These are phyloP conservation scores for Boletus rubroflammeus DNA, from an alignment of 768 basidiomycete species.

Conservation along the genomic window DNA sequence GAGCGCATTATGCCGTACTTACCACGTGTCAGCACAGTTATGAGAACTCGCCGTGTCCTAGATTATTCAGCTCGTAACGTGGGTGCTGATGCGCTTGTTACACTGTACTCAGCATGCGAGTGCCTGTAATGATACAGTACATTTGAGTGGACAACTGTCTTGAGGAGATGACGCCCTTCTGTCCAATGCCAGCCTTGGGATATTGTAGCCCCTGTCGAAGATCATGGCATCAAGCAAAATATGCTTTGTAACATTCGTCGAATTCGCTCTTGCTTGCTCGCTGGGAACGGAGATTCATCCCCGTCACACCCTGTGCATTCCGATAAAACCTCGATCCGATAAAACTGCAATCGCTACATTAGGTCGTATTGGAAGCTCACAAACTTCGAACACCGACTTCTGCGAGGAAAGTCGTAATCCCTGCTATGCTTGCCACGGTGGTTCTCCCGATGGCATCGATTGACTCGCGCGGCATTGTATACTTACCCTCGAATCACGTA, in stretches of 20 bases:
- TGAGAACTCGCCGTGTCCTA: slow-evolving; percentile 1
- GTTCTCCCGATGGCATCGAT: slow-evolving; percentile 33
- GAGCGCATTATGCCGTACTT: slow-evolving; percentile 12
- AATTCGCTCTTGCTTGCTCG: slow-evolving; percentile 27
- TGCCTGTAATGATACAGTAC: too few relatives aligned
- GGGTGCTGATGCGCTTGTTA: neutral
- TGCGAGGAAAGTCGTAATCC: slow-evolving; percentile 16
- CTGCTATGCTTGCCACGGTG: slow-evolving; percentile 4
- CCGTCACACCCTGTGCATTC: slow-evolving; percentile 18
- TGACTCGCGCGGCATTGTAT: slow-evolving; percentile 18
- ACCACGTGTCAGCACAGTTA: slow-evolving; percentile 8
- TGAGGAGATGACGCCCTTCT: neutral
- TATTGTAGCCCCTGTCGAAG: slow-evolving; percentile 3
- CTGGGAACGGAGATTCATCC: slow-evolving; percentile 21
- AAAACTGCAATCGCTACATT: slow-evolving; percentile 7
- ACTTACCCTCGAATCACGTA: slow-evolving; percentile 30
- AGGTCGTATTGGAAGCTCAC: slow-evolving; percentile 19
- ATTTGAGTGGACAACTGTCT: neutral
- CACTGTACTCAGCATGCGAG: neutral
- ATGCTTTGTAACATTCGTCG: slow-evolving; percentile 3
- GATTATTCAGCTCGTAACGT: neutral
- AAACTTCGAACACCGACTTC: slow-evolving; percentile 13
- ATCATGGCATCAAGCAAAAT: slow-evolving; percentile 4
- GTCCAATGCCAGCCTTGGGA: neutral
- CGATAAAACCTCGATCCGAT: slow-evolving; percentile 23